phyloP scores from a whole-genome alignment of 108 stramenopile genomes.

The Bacterosira constricta region DNA sequence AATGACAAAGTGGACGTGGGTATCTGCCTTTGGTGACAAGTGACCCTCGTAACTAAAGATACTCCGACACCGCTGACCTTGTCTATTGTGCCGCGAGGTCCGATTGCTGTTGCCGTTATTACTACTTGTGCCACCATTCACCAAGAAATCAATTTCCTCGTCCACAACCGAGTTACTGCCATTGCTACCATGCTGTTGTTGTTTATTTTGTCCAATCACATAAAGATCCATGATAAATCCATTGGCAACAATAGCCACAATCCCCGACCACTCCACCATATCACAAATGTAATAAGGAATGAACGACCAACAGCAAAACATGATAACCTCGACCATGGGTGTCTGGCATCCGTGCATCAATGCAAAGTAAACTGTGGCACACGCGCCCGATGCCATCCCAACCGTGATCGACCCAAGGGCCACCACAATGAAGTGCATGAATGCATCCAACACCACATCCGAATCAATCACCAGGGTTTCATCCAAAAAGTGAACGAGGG shows the following conservation, averaged over 20 bases:
- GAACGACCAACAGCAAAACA: constrained; percentile 61
- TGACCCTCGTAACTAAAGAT: constrained; percentile 61
- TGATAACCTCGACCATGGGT: constrained; percentile 57
- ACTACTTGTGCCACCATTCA: constrained; percentile 34
- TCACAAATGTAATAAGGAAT: constrained; percentile 72
- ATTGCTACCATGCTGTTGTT: constrained; percentile 8
- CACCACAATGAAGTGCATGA: constrained; percentile 81
- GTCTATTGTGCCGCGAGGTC: neutral
- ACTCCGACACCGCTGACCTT: constrained; percentile 29
- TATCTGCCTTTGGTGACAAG: constrained; percentile 55
- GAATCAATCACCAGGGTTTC: constrained; percentile 70
- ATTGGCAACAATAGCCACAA: constrained; percentile 91
- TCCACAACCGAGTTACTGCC: constrained; percentile 29
- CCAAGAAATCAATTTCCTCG: constrained; percentile 53
- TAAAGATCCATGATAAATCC: constrained; percentile 91
- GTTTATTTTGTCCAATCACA: constrained; percentile 65
- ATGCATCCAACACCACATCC: constrained; percentile 62
- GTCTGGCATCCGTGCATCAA: constrained; percentile 48
- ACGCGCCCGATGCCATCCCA: constrained; percentile 52
- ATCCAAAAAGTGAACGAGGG: constrained; percentile 86
- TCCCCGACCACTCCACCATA: constrained; percentile 85
- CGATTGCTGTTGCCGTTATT: constrained; percentile 18
- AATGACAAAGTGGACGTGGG: constrained; percentile 84
- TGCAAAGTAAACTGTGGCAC: constrained; percentile 60
- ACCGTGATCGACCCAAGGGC: constrained; percentile 63